Evolutionary conservation across 2,329 filamentous ascomycete species (phyloP).

Genomic region (Cladosporium sp.): DNA sequence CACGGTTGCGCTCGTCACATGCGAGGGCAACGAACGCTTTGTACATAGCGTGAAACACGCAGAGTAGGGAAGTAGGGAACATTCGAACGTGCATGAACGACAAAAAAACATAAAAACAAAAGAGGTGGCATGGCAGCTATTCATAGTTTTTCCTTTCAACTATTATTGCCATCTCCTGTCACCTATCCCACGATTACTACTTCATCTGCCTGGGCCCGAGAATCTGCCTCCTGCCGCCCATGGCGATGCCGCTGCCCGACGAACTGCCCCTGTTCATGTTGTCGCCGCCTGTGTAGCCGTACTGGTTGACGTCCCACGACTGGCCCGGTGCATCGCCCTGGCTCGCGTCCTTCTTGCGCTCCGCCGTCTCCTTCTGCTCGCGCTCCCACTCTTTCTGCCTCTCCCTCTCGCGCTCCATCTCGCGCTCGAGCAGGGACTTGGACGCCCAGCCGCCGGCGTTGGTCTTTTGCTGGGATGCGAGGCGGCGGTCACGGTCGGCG

Average conservation of each 20-base stretch:
- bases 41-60: not conserved
- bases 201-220: conserved; percentile 73
- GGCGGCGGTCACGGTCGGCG: conserved; percentile 61
- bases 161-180: conserved; percentile 13
- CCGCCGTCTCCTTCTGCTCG: conserved; percentile 64
- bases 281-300: conserved; percentile 75
- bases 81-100: not conserved
- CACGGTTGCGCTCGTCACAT: not conserved
- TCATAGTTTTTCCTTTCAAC: not conserved
- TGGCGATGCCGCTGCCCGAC: conserved; percentile 60
- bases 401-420: conserved; percentile 78
- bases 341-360: conserved; percentile 53
- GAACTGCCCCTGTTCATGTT: conserved; percentile 65
- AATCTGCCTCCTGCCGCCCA: conserved; percentile 72
- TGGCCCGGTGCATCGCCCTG: conserved; percentile 68
- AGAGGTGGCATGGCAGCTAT: not conserved
- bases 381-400: conserved; percentile 80
- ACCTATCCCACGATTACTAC: conserved; percentile 12
- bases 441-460: conserved; percentile 64
- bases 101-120: not conserved
- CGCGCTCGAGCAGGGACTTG: conserved; percentile 72
- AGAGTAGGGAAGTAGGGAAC: not conserved
- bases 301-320: conserved; percentile 75
- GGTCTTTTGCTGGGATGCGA: conserved; percentile 59
- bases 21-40: not conserved